These are phyloP conservation scores for Sclerotinia sclerotiorum DNA, from an alignment of 2,329 filamentous ascomycete species.

Conservation along the genomic window DNA sequence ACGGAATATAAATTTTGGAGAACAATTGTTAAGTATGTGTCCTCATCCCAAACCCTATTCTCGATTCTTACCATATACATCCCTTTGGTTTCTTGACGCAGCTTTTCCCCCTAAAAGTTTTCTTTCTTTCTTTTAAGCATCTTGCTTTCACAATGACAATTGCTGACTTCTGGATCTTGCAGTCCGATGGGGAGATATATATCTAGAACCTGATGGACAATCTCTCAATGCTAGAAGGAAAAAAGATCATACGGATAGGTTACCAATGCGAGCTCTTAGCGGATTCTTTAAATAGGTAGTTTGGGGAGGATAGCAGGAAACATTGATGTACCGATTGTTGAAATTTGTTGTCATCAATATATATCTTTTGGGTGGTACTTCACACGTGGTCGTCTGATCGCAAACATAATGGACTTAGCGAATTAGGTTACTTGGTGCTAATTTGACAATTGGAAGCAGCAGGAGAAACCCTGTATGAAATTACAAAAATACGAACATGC, in stretches of 20 bases:
- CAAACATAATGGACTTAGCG: neutral
- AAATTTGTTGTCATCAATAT: no score
- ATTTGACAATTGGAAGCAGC: neutral
- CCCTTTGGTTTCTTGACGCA: neutral
- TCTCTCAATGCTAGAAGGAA: neutral
- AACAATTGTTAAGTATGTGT: slow-evolving; percentile 12
- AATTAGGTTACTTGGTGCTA: neutral
- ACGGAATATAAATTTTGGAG: slow-evolving; percentile 21
- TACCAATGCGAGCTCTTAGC: slow-evolving; percentile 4
- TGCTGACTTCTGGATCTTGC: neutral
- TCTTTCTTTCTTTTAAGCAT: neutral
- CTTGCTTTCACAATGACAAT: neutral
- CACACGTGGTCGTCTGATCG: neutral
- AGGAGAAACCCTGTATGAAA: neutral
- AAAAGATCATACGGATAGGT: neutral
- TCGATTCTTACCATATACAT: neutral
- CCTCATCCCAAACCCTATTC: no score
- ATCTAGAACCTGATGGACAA: slow-evolving; percentile 6
- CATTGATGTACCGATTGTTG: neutral
- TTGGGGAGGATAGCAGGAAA: neutral
- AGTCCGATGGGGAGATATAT: slow-evolving; percentile 2
- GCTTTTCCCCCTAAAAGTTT: neutral
- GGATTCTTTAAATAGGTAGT: slow-evolving; percentile 7
- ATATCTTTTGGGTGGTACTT: neutral
- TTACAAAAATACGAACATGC: neutral